Percentiles rank a stretch among this genome's conserved stretches.
These are phyloP conservation scores for Rhynchosporium agropyri DNA, from an alignment of 2,329 filamentous ascomycete genomes.

Conservation along the genomic window DNA sequence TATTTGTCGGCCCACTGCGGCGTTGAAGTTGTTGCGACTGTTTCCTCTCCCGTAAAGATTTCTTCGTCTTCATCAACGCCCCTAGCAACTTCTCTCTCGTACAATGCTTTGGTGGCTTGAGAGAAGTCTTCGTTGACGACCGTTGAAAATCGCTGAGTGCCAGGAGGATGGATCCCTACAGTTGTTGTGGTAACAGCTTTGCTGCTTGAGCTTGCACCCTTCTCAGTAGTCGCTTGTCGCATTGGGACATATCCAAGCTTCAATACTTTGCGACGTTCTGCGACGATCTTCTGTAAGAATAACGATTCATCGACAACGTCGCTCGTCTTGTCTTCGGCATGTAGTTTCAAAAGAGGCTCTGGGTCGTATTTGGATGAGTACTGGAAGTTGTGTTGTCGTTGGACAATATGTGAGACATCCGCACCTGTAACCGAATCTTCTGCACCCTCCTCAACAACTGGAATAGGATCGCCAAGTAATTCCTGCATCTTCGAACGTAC, in stretches of 20 bases:
- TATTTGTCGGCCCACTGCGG: constrained; percentile 85
- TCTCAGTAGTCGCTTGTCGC: constrained; percentile 47
- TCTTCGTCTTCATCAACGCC: constrained; percentile 94
- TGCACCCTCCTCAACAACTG: constrained; percentile 36
- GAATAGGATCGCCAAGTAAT: constrained; percentile 47
- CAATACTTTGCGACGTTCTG: constrained; percentile 61
- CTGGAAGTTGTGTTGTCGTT: constrained; percentile 39
- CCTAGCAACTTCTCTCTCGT: constrained; percentile 88
- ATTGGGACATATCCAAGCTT: constrained; percentile 71
- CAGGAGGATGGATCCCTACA: constrained; percentile 52
- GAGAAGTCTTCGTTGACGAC: constrained; percentile 78
- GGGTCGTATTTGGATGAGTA: constrained; percentile 59
- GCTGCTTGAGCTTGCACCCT: constrained; percentile 40
- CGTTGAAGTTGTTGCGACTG: constrained; percentile 63
- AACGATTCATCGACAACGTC: constrained; percentile 59
- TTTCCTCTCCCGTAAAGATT: constrained; percentile 89
- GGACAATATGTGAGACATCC: constrained; percentile 27
- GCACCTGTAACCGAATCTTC: constrained; percentile 22
- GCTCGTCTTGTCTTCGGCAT: constrained; percentile 63
- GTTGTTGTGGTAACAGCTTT: constrained; percentile 43
- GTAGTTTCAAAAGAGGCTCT: constrained; percentile 65
- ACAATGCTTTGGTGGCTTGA: constrained; percentile 82
- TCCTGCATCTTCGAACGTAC: constrained; percentile 56
- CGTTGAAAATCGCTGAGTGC: constrained; percentile 69
- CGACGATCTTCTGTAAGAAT: constrained; percentile 59